Base-by-base conservation (phyloP, 1,284 basidiomycete species). In the Trametes polyzona region DNA sequence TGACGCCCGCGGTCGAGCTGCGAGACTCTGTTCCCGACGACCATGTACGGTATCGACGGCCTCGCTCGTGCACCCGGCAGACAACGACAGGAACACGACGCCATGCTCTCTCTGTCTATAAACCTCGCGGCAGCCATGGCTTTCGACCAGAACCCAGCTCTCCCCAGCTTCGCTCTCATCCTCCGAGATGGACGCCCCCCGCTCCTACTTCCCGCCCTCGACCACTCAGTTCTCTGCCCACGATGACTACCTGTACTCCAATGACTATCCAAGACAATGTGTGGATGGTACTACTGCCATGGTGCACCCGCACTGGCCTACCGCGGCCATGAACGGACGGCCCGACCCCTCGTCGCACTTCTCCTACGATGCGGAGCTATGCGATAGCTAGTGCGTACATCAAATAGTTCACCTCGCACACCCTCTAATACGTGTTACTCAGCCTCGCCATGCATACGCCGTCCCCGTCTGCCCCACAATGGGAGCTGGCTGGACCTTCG, bases 361-460 rank as follows among this genome's bases (percentile, higher is more conserved):
- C 3, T 9, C 12, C 35, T 21, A 19, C 19, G 42, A 46, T 26
- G 17, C 12, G 9, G 46, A 55, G 39, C 23, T 47, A 23, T 24
- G 8, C 27, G 21, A 42, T 30, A 43, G 42, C 46, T 47, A 42
- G 52, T 55, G 30, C 17, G 44, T 53, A 19, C n/a, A n/a, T n/a
- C n/a, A n/a, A n/a, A n/a, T n/a, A n/a, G n/a, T n/a, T n/a, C n/a
- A n/a, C n/a, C n/a, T n/a, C 3, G 3, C 33, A 17, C 33, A n/a
- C n/a, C 5, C 26, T 37, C 33, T 12, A 5, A 11, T 35, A n/a
- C n/a, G n/a, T n/a, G n/a, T n/a, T n/a, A n/a, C 39, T 41, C 19
- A 41, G 39, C 19, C 39, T 41, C 21, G 21, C 39, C 5, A 5
- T 12, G 4, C 19, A n/a, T n/a, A n/a, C n/a, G n/a, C n/a, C n/a